Evolutionary conservation across 2,329 filamentous ascomycete species (phyloP).

Genomic region (Ceratocystis colombiana): DNA sequence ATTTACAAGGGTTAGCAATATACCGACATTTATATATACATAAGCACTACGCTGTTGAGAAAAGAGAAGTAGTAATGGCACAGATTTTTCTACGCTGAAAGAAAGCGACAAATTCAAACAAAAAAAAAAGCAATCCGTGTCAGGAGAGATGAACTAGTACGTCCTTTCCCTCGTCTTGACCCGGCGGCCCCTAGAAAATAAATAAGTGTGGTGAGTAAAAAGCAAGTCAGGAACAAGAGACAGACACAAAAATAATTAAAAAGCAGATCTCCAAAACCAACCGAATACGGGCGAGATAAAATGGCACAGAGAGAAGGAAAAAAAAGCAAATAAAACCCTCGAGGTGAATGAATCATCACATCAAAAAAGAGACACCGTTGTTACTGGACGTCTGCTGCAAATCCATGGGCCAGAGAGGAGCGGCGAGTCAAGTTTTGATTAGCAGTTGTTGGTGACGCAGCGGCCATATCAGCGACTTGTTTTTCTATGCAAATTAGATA

Average conservation of each 20-base stretch:
- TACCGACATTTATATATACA: neutral
- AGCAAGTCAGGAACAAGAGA: neutral
- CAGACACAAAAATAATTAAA: neutral
- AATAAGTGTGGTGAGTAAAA: neutral
- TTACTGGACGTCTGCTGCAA: neutral
- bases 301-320: neutral
- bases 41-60: neutral
- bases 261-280: neutral
- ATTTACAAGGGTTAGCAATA: neutral
- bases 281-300: no score
- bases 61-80: neutral
- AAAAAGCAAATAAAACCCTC: neutral
- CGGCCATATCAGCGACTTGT: slow-evolving; percentile 40
- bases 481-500: slow-evolving; percentile 36
- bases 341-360: neutral
- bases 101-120: neutral
- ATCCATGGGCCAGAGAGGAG: slow-evolving; percentile 38
- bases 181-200: neutral
- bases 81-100: neutral
- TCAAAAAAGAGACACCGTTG: neutral
- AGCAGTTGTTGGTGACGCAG: slow-evolving; percentile 27
- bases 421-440: slow-evolving; percentile 42
- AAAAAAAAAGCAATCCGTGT: neutral
- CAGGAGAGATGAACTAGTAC: neutral
- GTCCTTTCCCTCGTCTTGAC: neutral